Evolutionary conservation across 1,139 yeast genomes (phyloP).

Genomic region (Wickerhamomyces sp.): DNA sequence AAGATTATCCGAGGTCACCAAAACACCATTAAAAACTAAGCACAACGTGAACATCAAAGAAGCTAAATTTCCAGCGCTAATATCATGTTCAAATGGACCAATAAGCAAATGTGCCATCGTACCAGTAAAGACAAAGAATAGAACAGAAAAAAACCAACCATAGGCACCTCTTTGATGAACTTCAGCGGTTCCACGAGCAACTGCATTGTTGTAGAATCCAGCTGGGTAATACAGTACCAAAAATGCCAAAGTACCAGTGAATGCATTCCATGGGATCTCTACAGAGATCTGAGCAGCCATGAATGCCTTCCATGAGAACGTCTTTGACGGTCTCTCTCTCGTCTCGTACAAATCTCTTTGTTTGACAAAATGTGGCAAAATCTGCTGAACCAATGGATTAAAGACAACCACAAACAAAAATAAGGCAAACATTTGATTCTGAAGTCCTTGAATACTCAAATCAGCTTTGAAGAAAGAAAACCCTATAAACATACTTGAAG

Average conservation of each 20-base stretch:
- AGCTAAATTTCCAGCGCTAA: constrained; percentile 69
- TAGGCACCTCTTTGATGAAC: constrained; percentile 59
- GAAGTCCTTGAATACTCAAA: constrained; percentile 53
- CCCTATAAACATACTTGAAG: constrained; percentile 48
- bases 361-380: constrained; percentile 59
- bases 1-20: constrained; percentile 54
- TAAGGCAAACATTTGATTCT: constrained; percentile 59
- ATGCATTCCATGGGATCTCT: constrained; percentile 70
- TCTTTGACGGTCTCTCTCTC: constrained; percentile 75
- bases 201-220: constrained; percentile 55
- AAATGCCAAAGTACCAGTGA: constrained; percentile 58
- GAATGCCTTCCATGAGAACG: constrained; percentile 55
- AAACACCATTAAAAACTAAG: constrained; percentile 78
- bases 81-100: constrained; percentile 59
- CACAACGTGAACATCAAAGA: constrained; percentile 61
- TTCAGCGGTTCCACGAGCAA: constrained; percentile 41
- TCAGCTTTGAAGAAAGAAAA: constrained; percentile 61
- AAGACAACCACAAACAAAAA: constrained; percentile 63
- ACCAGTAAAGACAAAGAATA: constrained; percentile 51
- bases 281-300: constrained; percentile 55
- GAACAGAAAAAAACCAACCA: constrained; percentile 51
- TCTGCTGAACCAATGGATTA: constrained; percentile 61
- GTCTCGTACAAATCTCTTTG: constrained; percentile 80
- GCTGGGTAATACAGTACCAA: constrained; percentile 78
- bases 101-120: constrained; percentile 62